Base-by-base conservation (phyloP, 345 rosid species). In the Dovyalis caffra region DNA sequence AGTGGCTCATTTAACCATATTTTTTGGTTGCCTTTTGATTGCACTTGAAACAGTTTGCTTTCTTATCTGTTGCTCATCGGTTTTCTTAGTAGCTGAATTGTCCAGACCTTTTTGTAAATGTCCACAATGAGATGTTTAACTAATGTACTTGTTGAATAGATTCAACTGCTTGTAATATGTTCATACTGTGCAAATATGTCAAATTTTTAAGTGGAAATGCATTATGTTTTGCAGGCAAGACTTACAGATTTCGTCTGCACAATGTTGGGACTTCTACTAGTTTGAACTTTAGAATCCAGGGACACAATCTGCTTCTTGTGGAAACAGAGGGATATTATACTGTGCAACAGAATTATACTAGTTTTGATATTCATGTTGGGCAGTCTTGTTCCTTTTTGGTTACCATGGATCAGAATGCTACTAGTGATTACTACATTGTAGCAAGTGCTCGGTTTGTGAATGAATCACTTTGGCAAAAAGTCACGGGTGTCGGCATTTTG, bases 361-460 rank as follows among this genome's bases (percentile, higher is more conserved):
- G 87, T 77, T 88, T 95, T 73, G 97, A 95, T 70, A 76, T 95
- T 73, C 98, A 92, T 76, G 96, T 95, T 38, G 99, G 98, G 47
- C 99, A 95, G 81, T 92, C 99, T 10, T 90, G 85, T 81, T 91
- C 98, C 6, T 95, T 95, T 80, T 82, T 95, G 80, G 92, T 92
- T 49, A 90, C 97, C 63, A 95, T 89, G 97, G 94, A 92, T 84
- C 98, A 95, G 82, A 82, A 95, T 71, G 95, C 98, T 65, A 83
- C 86, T 45, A 76, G 82, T 61, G 98, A 95, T 79, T 92, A 91
- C 83, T 95, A 92, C 84, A 88, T 95, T 74, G 97, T 89, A 73
- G 99, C 99, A 33, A 92, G 97, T 83, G 98, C 99, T 38, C 87
- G 98, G 78, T 95, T 84, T 84, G 98, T 92, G 65, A 92, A 95